Evolutionary conservation across 176 grass and related monocot species (phyloP).

Genomic region (Aegilops bicornis): DNA sequence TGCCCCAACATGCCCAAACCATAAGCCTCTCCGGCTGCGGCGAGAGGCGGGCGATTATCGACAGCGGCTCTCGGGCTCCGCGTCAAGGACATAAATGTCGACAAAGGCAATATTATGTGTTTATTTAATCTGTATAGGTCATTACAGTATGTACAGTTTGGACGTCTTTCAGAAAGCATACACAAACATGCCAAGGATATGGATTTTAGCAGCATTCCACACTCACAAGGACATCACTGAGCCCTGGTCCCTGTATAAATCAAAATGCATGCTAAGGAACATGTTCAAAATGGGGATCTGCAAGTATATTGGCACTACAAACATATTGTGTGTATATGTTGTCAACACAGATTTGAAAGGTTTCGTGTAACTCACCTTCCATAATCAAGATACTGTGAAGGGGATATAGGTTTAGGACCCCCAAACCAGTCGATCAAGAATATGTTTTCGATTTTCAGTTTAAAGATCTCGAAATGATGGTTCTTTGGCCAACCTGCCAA

Average conservation of each 20-base stretch:
- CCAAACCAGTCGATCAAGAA: conserved; percentile 98
- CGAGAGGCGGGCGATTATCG: neutral
- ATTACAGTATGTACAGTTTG: conserved; percentile 41
- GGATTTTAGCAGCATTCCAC: neutral
- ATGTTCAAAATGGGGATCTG: neutral
- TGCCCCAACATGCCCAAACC: too few relatives aligned
- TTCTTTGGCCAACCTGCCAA: conserved; percentile 77
- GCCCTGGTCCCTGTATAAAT: conserved; percentile 30
- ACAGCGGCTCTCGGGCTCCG: neutral
- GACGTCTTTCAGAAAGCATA: neutral
- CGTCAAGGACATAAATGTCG: neutral
- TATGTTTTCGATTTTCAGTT: conserved; percentile 76
- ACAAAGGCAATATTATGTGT: neutral
- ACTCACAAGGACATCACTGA: conserved; percentile 15
- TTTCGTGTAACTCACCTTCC: conserved; percentile 38
- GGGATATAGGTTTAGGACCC: conserved; percentile 79
- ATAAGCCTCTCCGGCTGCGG: neutral
- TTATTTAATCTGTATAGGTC: conserved; percentile 17
- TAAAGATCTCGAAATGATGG: conserved; percentile 81
- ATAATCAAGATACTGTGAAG: conserved; percentile 61
- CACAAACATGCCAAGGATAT: neutral
- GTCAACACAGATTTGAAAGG: neutral
- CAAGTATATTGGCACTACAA: neutral
- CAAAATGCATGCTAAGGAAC: neutral
- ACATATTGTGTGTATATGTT: neutral